These are phyloP conservation scores for Dactylonectria estremocensis DNA, from an alignment of 2,329 filamentous ascomycete species.

Conservation along the genomic window DNA sequence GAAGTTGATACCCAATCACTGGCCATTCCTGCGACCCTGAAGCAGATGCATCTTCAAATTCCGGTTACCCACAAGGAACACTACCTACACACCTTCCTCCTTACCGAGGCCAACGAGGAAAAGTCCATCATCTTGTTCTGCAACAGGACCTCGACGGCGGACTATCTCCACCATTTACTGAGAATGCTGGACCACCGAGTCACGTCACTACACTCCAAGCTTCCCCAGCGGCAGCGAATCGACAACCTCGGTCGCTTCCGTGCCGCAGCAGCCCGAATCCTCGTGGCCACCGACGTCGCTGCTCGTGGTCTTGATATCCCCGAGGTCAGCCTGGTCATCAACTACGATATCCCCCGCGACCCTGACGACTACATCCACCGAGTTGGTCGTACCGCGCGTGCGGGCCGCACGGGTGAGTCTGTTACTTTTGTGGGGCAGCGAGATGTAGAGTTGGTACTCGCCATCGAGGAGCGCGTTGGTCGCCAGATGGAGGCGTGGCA, in stretches of 20 bases:
- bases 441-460: conserved; percentile 91
- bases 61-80: conserved; percentile 95
- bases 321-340: conserved; percentile 89
- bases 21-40: conserved; percentile 84
- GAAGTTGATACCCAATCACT: conserved; percentile 85
- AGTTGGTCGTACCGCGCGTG: conserved; percentile 94
- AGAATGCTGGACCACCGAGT: conserved; percentile 90
- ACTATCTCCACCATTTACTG: conserved; percentile 89
- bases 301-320: conserved; percentile 96
- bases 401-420: conserved; percentile 85
- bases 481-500: conserved; percentile 85
- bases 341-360: conserved; percentile 96
- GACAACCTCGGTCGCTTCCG: conserved; percentile 94
- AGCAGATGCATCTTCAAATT: conserved; percentile 88
- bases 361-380: conserved; percentile 98
- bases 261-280: conserved; percentile 87
- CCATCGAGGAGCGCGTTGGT: conserved; percentile 89
- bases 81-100: conserved; percentile 91
- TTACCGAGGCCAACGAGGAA: conserved; percentile 80
- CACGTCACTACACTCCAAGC: conserved; percentile 89
- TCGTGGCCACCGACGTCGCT: conserved; percentile 96
- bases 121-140: conserved; percentile 94
- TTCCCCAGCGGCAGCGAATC: conserved; percentile 87
- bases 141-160: conserved; percentile 91
- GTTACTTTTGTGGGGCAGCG: conserved; percentile 93